These are phyloP conservation scores for Combretum micranthum DNA, from an alignment of 345 rosid genomes.

Conservation along the genomic window DNA sequence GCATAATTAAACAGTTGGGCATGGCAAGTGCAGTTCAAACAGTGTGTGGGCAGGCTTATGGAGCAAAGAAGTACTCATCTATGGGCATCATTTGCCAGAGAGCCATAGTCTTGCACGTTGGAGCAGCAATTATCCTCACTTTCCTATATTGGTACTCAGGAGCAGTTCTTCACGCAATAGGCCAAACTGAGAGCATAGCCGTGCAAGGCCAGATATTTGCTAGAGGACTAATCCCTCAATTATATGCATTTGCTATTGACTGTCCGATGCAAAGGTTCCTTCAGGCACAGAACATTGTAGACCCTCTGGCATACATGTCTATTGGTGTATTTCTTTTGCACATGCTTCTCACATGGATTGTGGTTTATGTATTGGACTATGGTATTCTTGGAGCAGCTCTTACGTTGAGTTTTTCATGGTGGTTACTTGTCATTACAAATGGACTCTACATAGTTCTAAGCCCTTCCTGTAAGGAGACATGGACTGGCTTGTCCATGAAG, in stretches of 20 bases:
- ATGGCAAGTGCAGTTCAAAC: conserved; percentile 99
- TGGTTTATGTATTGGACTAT: conserved; percentile 31
- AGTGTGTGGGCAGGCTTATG: conserved; percentile 92
- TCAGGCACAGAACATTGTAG: conserved; percentile 93
- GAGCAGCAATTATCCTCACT: conserved; percentile 63
- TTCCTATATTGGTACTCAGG: conserved; percentile 68
- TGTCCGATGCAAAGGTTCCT: conserved; percentile 91
- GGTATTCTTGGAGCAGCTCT: conserved; percentile 84
- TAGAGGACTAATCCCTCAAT: conserved; percentile 65
- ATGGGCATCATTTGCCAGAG: conserved; percentile 89
- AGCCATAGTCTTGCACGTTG: conserved; percentile 74
- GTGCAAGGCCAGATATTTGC: conserved; percentile 68
- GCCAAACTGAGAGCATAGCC: conserved; percentile 57
- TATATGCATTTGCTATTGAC: conserved; percentile 70
- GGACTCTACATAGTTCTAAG: conserved; percentile 56
- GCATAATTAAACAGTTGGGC: conserved; percentile 45
- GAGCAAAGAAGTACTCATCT: conserved; percentile 58
- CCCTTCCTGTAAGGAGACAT: conserved; percentile 67
- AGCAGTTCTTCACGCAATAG: conserved; percentile 43
- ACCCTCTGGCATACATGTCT: conserved; percentile 80
- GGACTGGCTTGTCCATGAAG: conserved; percentile 63
- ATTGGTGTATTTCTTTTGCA: conserved; percentile 69
- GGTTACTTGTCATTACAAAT: conserved; percentile 47
- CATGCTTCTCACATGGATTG: conserved; percentile 59
- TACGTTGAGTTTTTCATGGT: conserved; percentile 69